Evolutionary conservation across 257 asterid species (phyloP), one percentile per base, ranked within the genome.

Genomic region (Nicotiana tabacum): DNA sequence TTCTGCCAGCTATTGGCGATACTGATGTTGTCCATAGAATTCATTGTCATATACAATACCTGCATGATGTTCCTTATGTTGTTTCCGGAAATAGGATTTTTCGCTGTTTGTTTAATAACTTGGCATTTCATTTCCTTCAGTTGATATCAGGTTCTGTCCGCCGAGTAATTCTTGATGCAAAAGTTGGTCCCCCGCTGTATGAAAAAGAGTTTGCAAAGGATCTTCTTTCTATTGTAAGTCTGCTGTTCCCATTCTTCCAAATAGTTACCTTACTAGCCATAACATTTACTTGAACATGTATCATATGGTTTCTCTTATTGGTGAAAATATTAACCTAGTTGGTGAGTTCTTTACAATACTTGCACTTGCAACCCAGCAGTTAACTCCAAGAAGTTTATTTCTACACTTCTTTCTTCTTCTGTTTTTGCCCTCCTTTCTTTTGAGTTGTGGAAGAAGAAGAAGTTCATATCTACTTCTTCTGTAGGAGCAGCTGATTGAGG

Each of bases 111-210:
- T 66, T 66, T 68, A 69, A 79, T 89, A 78, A 84, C 82, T 88
- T 87, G 70, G 46, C 80, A 53, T 86, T 62, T 90, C 85, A 66
- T 79, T 57, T 70, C 82, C 68, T 85, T 77, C 88, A 96, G 99
- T 83, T 92, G 79, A 85, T 93, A 83, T 90, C 97, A 83, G 92
- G 94, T 78, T 92, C 98, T 39, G 97, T 94, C 68, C 89, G 86
- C 80, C 92, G 78, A 87, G 96, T 96, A 83, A 94, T 96, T 87
- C 91, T 96, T 43, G 99, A 96, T 85, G 93, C 94, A 85, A 96
- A 96, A 89, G 97, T 96, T 86, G 98, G 98, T 27, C 97, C 98
- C 61, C 98, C 97, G 15, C 89, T 85, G 53, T 90, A 87, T 76
- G 99, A 94, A 90, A 91, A 87, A 82, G 95, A 92, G 78, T 90